Base-by-base conservation (phyloP, 2,329 filamentous ascomycete genomes). In the Talaromyces funiculosus region DNA sequence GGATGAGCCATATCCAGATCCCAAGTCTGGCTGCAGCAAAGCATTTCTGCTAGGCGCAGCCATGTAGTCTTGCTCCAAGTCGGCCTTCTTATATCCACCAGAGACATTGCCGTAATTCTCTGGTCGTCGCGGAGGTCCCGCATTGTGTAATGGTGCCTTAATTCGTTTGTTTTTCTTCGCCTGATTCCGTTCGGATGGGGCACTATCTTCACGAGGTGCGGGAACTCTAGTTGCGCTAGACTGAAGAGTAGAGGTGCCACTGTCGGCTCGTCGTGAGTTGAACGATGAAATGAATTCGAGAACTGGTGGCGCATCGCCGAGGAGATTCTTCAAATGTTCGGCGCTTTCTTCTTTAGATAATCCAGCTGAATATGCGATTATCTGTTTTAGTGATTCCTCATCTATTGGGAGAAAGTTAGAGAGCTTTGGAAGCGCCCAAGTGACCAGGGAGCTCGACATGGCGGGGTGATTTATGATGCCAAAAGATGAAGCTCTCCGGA, bases 281-380 rank as follows among this genome's bases (percentile, higher is more conserved):
- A 89, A 90, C 10, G 83, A 83, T 22, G 86, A 81, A 62, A 90
- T 89, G 69, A 90, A 90, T 66, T 90, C 86, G 56, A 90, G 74
- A 1, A 85, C 83, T 67, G 89, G 86, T 1, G 92, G 85, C 6
- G 90, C 92, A 72, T 96, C 91, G 54, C 93, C 94, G 0, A 99
- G 83, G 57, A 99, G 80, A 70, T 94, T 91, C 73, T 87, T 89
- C 63, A 99, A 88, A 74, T 97, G 91, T 43, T 92, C 87, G 55
- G 86, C 91, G 14, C 90, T 90, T 64, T 88, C 89, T 56, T 86
- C 77, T 70, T 89, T 92, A 7, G 91, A 86, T 8, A 97, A 82
- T 0, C 86, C 88, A 37, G 85, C 80, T 2, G 90, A 86, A 73
- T 97, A 97, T 53, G 90, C 86, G 65, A 97, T 81, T 45, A 97